Evolutionary conservation across 1,139 yeast genomes (phyloP).

Genomic region (Tardiomyces blankii): DNA sequence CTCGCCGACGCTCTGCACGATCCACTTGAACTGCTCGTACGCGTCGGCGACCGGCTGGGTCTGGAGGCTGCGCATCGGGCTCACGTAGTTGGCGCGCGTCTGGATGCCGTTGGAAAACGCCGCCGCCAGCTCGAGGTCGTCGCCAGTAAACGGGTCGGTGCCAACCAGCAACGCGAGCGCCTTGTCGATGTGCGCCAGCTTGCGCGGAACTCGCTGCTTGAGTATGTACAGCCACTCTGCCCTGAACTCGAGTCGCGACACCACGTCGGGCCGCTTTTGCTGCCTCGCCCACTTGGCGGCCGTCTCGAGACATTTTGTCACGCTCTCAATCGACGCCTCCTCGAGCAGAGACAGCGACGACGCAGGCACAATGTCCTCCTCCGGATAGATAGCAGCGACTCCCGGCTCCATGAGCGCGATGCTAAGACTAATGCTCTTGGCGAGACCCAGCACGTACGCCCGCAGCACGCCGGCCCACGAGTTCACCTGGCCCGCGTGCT

Average conservation of each 20-base stretch:
- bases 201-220: conserved; percentile 12
- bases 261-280: not conserved
- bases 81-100: conserved; percentile 18
- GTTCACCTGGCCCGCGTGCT: conserved; percentile 1
- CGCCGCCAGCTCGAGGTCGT: conserved; percentile 3
- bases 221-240: conserved; percentile 11
- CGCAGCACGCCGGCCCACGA: conserved; percentile 16
- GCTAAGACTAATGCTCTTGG: conserved; percentile 16
- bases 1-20: conserved; percentile 13
- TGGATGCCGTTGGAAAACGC: conserved; percentile 18
- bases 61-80: conserved; percentile 20
- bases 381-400: conserved; percentile 13
- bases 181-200: conserved; percentile 10
- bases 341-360: conserved; percentile 14
- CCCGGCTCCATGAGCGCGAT: conserved; percentile 10
- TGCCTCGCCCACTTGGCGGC: conserved; percentile 9
- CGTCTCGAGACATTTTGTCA: conserved; percentile 12
- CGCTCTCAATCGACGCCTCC: conserved; percentile 11
- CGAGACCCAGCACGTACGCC: conserved; percentile 16
- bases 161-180: conserved; percentile 6
- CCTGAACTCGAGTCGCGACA: conserved; percentile 7
- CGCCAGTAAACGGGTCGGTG: conserved; percentile 1
- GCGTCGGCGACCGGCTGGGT: conserved; percentile 13
- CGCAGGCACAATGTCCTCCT: conserved; percentile 21
- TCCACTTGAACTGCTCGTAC: conserved; percentile 9